Base-by-base conservation (phyloP, 1,139 yeast genomes). In the Blastobotrys malaysiensis region DNA sequence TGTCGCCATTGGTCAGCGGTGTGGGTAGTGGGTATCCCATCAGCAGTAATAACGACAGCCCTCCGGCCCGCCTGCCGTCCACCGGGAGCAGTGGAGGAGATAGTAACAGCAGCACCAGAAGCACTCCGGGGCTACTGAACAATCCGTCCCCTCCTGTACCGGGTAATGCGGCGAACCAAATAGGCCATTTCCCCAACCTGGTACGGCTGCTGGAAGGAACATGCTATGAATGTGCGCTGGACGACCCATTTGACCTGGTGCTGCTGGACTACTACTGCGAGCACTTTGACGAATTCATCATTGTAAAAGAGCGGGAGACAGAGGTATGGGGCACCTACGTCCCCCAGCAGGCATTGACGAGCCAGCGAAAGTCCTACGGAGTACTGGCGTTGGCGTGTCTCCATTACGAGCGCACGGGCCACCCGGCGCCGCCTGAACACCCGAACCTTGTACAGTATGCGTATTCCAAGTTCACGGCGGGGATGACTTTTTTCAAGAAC, bases 281-380 rank as follows among this genome's bases (percentile, higher is more conserved):
- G 2, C 62, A 63, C 46, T 43, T 49, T 14, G 44, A 6, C 11
- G 55, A 52, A 13, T 27, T 52, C 36, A 21, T 52, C 16, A 24
- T 49, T 19, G 24, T 27, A 20, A 36, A 24, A 6, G 52, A 43
- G 19, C 50, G 7, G 43, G 61, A 55, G 14, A 44, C 46, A 14
- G 31, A 43, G 19, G 48, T 57, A 11, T 61, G 64, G 64, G 49
- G 46, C 19, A 51, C 48, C 45, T 49, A 59, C 19, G 62, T 62
- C 2, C 63, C 65, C 9, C 56, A 45, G 26, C 52, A 59, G 20
- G 60, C 57, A 3, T 54, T 57, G 14, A 52, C 56, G 2, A 46
- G 48, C 27, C 55, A 59, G 7, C 50, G 51, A 26, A 44, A 62
- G 22, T 52, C 59, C 20, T 58, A 58, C 44, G 58, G 59, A 4